Conservation (phyloP, 1,284 basidiomycete species). For the Trichosporon sp. region DNA sequence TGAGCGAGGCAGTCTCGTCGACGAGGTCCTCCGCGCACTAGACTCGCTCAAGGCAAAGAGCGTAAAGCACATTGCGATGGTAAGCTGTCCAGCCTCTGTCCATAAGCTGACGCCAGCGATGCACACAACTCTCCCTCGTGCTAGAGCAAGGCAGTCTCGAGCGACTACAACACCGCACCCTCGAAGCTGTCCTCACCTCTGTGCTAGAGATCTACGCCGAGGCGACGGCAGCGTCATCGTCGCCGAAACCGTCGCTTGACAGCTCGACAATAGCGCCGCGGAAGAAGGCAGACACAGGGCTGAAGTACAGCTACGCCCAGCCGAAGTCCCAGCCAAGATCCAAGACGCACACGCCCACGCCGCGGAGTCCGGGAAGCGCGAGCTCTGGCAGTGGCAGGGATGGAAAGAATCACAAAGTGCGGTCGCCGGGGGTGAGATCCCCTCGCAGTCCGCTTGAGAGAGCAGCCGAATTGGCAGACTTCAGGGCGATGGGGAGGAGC, state of each 20-base stretch:
- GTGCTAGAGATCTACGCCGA: constrained; percentile 17
- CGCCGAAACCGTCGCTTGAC: neutral
- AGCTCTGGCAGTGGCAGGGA: neutral
- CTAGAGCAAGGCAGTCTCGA: constrained; percentile 13
- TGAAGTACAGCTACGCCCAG: constrained; percentile 11
- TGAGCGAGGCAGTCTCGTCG: neutral
- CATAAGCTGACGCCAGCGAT: constrained; percentile 18
- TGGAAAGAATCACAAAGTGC: neutral
- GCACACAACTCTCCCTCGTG: constrained; percentile 16
- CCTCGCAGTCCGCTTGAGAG: constrained; percentile 8
- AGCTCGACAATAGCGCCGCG: constrained; percentile 10
- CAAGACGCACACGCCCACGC: neutral
- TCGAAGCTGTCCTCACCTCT: constrained; percentile 25
- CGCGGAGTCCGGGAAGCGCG: neutral
- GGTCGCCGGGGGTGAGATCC: neutral
- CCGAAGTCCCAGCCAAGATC: too few relatives aligned
- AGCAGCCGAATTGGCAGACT: constrained; percentile 9
- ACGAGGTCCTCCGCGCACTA: neutral
- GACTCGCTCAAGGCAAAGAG: neutral
- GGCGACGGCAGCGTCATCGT: neutral
- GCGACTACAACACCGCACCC: constrained; percentile 11
- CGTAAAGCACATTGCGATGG: constrained; percentile 8
- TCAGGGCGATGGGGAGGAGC: constrained; percentile 16
- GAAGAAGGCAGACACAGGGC: constrained; percentile 17
- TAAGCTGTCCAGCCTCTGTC: neutral